phyloP scores from a whole-genome alignment of 495 filamentous ascomycete species.

The Ascodesmis nigricans region DNA sequence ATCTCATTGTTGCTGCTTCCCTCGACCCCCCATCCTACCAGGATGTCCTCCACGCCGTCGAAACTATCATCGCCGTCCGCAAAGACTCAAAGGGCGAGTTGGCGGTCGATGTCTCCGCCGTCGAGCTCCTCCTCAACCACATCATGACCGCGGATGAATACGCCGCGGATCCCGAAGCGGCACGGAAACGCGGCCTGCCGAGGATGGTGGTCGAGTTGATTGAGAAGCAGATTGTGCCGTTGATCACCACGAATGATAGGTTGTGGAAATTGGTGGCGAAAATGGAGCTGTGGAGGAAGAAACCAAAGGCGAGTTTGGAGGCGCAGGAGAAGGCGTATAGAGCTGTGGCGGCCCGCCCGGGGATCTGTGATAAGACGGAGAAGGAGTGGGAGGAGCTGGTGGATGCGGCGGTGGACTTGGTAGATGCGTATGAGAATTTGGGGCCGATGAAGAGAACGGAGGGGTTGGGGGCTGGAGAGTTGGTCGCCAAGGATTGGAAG shows the following conservation, averaged over 20 bases:
- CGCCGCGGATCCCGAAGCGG: constrained; percentile 3
- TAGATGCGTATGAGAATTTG: constrained; percentile 42
- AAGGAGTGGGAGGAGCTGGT: constrained; percentile 38
- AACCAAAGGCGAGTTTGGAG: constrained; percentile 47
- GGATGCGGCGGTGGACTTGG: constrained; percentile 39
- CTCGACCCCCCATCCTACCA: constrained; percentile 48
- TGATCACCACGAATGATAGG: constrained; percentile 57
- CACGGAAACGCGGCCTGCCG: constrained; percentile 21
- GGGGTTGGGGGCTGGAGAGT: constrained; percentile 24
- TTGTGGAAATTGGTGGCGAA: constrained; percentile 55
- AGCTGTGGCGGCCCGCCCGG: constrained; percentile 31
- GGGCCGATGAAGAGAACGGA: constrained; percentile 31
- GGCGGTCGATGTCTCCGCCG: constrained; percentile 50
- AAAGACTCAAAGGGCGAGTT: constrained; percentile 44
- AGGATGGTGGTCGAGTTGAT: constrained; percentile 46
- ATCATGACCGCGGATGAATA: constrained; percentile 26
- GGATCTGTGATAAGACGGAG: constrained; percentile 27
- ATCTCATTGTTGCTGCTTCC: constrained; percentile 62
- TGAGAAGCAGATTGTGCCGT: constrained; percentile 45
- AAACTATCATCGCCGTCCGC: constrained; percentile 53
- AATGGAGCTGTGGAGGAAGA: constrained; percentile 45
- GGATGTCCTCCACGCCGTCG: constrained; percentile 51
- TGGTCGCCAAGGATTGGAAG: constrained; percentile 49
- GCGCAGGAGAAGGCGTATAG: constrained; percentile 82
- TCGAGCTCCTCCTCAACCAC: constrained; percentile 50